These are phyloP conservation scores for Furcasterigmium sp. DNA, from an alignment of 2,329 filamentous ascomycete genomes.

Conservation along the genomic window DNA sequence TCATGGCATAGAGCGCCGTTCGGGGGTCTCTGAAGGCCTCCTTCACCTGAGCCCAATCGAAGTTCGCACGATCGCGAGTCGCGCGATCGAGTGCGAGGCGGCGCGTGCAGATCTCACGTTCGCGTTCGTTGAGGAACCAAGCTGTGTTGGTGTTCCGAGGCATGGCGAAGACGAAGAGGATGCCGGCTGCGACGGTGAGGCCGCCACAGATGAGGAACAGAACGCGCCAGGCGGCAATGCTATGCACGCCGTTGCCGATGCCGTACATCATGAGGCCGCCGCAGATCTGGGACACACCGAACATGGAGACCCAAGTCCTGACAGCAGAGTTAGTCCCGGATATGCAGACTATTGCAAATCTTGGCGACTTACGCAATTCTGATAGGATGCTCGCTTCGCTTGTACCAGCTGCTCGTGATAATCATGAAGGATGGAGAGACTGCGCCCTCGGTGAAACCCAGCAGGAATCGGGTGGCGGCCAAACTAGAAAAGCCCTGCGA, in stretches of 20 bases:
- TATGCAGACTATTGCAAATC: slow-evolving; percentile 2
- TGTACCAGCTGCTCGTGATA: slow-evolving; percentile 43
- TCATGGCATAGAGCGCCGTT: slow-evolving; percentile 11
- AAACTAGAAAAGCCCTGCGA: slow-evolving; percentile 16
- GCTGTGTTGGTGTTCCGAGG: slow-evolving; percentile 6
- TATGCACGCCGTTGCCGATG: slow-evolving; percentile 12
- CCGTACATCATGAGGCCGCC: slow-evolving; percentile 22
- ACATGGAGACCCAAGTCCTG: slow-evolving; percentile 20
- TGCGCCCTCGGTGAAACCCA: slow-evolving; percentile 22
- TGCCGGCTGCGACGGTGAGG: slow-evolving; percentile 1
- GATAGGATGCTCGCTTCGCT: slow-evolving; percentile 52
- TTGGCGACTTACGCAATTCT: slow-evolving; percentile 29
- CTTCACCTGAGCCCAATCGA: slow-evolving; percentile 11
- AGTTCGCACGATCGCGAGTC: slow-evolving; percentile 10
- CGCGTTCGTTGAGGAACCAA: slow-evolving; percentile 6
- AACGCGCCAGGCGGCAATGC: slow-evolving; percentile 12
- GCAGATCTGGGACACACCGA: slow-evolving; percentile 19
- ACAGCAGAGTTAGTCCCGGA: background rate
- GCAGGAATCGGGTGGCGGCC: slow-evolving; percentile 18
- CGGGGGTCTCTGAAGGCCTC: slow-evolving; percentile 12
- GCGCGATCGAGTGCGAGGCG: slow-evolving; percentile 14
- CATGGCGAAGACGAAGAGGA: slow-evolving; percentile 5
- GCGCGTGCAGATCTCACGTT: slow-evolving; percentile 3
- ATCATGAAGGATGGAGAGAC: slow-evolving; percentile 39
- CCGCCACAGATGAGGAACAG: slow-evolving; percentile 15